Base-by-base conservation (phyloP, 306 rosid species). In the Cucumis hystrix region DNA sequence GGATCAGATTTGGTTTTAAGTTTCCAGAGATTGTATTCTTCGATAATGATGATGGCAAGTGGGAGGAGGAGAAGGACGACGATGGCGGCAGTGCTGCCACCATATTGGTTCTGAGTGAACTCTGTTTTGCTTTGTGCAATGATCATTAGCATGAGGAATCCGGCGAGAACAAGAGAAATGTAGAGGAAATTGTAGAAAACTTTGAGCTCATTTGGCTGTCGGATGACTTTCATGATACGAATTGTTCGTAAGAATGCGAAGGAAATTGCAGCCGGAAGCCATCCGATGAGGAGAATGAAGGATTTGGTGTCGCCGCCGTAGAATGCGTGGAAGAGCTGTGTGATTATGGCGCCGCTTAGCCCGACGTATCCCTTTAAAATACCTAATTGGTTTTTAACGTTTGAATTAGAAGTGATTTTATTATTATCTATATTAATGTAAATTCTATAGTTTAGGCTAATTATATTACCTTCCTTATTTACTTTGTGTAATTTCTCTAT, bases 301-400 rank as follows among this genome's bases (percentile, higher is more conserved):
- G 81, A 60, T 62, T 79, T 61, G 6, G 79, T 37, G 73, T 81
- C 78, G 43, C 39, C 12, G 9, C 85, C 85, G 60, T 79, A 81
- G 4, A 79, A 71, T 1, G 80, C 84, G n/a, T 78, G 78, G 54
- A 56, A 84, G 18, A 84, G 64, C 17, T 84, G 84, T 6, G 87
- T 84, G 7, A 81, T 68, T 20, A 84, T 84, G 39, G 85, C 83
- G 16, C 85, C 87, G 35, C 81, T 84, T 1, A 79, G 77, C 30
- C 96, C 94, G 1, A 87, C 88, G 30, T 87, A 92, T 12, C 98
- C 98, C 66, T 92, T 92, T 54, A 92, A 73, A 37, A 92, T 90
- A 16, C 96, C 72, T 52, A 16, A 52, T n/a, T n/a, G n/a, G n/a
- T n/a, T n/a, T n/a, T n/a, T n/a, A n/a, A n/a, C n/a, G n/a, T n/a